phyloP scores from a whole-genome alignment of 2,329 filamentous ascomycete genomes.

The Hymenoscyphus fructigenus region DNA sequence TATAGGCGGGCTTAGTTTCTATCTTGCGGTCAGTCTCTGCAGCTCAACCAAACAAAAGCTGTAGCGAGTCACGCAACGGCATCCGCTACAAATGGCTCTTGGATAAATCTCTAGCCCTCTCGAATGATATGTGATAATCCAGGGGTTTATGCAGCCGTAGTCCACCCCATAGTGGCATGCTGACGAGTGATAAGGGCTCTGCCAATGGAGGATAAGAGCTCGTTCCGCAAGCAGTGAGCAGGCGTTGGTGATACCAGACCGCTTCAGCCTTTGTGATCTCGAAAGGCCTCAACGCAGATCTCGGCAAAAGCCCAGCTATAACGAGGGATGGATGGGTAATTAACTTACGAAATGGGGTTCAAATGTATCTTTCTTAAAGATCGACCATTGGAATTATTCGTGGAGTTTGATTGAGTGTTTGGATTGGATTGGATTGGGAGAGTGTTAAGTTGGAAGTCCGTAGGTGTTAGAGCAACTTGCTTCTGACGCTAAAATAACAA shows the following conservation, averaged over 20 bases:
- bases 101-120: slow-evolving; percentile 7
- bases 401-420: slow-evolving; percentile 12
- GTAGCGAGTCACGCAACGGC: slow-evolving; percentile 18
- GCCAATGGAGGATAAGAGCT: slow-evolving; percentile 18
- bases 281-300: slow-evolving; percentile 3
- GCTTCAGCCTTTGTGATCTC: slow-evolving; percentile 16
- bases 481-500: background rate
- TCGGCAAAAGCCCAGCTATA: slow-evolving; percentile 3
- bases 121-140: slow-evolving; percentile 1
- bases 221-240: slow-evolving; percentile 4
- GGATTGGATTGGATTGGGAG: background rate
- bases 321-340: slow-evolving; percentile 9
- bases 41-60: slow-evolving; percentile 6
- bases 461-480: background rate
- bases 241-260: slow-evolving; percentile 16
- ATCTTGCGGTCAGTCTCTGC: slow-evolving; percentile 21
- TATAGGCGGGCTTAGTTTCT: slow-evolving; percentile 10
- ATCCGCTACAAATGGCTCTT: slow-evolving; percentile 8
- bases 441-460: slow-evolving; percentile 1
- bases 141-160: slow-evolving; percentile 14
- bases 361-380: slow-evolving; percentile 18
- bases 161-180: slow-evolving; percentile 15
- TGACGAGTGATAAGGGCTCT: slow-evolving; percentile 17
- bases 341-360: slow-evolving; percentile 15
- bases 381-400: slow-evolving; percentile 29